Base-by-base conservation (phyloP, 768 basidiomycete genomes). In the Macrolepiota albuminosa region DNA sequence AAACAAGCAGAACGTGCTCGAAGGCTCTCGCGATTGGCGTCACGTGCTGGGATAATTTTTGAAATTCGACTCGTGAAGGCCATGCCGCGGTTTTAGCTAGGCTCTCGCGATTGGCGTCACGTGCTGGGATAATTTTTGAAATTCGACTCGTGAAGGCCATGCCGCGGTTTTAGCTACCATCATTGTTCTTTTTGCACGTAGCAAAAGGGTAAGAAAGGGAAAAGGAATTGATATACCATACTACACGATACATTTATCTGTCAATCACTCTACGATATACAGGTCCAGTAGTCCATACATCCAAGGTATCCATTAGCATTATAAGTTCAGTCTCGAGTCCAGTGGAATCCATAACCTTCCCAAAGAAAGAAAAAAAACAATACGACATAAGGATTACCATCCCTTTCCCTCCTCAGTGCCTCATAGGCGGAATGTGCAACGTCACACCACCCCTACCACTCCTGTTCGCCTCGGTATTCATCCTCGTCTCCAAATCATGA, bases 1-100 rank as follows among this genome's bases (percentile, higher is more conserved):
- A 54, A 54, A 29, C 52, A 10, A 16, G 43, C 34, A 59, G 63
- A 64, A 64, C 58, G 58, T 64, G 52, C 63, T 64, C 60, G 60
- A 61, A 64, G 36, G 40, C 48, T 26, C 10, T 33, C 49, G 42
- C 51, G 52, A 39, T 39, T 14, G 11, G 8, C 52, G 1, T 54
- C 52, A 54, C 52, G 39, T 54, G 52, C 34, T 51, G 21, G 34
- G 48, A 49, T 33, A 18, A 29, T 31, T 26, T 46, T 29, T 29
- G 29, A 29, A 29, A 29, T 29, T 29, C 29, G 29, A 29, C 29
- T 4, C 29, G 29, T 29, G 29, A 29, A 29, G 21, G 21, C 21
- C 21, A 21, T 21, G 21, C 21, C 21, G 21, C 21, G 21, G 21
- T 21, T 21, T 21, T 21, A 21, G 21, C 21, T 21, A 64, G 36